These are phyloP conservation scores for Pseudomonodictys pantanalensis DNA, from an alignment of 495 filamentous ascomycete species.

Conservation along the genomic window DNA sequence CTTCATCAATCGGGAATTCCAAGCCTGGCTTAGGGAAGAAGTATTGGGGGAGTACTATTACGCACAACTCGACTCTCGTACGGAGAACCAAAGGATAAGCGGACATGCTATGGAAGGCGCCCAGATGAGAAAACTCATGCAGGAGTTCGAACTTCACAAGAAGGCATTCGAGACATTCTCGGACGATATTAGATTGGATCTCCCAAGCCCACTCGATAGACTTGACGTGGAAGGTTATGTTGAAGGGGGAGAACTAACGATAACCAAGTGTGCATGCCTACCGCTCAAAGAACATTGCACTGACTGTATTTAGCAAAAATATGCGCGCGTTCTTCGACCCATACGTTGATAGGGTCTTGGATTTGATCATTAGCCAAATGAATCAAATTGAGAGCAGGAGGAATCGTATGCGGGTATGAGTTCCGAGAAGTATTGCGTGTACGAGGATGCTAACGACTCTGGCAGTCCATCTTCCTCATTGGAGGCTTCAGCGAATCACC, in stretches of 20 bases:
- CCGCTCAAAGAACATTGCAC: neutral
- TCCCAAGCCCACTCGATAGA: conserved; percentile 13
- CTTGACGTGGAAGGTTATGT: conserved; percentile 12
- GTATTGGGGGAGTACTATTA: conserved; percentile 7
- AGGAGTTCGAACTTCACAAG: conserved; percentile 15
- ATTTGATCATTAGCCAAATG: conserved; percentile 9
- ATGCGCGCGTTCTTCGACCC: conserved; percentile 14
- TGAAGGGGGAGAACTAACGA: conserved; percentile 14
- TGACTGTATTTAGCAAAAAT: conserved; percentile 1
- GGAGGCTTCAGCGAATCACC: conserved; percentile 23
- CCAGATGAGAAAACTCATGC: conserved; percentile 9
- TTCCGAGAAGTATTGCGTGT: no score
- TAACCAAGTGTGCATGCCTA: conserved; percentile 10
- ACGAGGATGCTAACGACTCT: neutral
- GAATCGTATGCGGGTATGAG: neutral
- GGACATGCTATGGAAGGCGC: conserved; percentile 15
- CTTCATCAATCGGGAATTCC: conserved; percentile 19
- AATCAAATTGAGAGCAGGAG: conserved; percentile 9
- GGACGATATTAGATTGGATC: conserved; percentile 14
- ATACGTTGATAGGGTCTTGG: conserved; percentile 5
- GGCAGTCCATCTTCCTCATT: conserved; percentile 22
- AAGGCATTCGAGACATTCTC: conserved; percentile 4
- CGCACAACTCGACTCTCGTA: conserved; percentile 7
- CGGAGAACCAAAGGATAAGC: neutral
- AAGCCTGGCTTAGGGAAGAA: conserved; percentile 13